Evolutionary conservation across 2,329 filamentous ascomycete species (phyloP), one percentile per base, ranked within the genome.

Genomic region (Hypoxylon sp.): DNA sequence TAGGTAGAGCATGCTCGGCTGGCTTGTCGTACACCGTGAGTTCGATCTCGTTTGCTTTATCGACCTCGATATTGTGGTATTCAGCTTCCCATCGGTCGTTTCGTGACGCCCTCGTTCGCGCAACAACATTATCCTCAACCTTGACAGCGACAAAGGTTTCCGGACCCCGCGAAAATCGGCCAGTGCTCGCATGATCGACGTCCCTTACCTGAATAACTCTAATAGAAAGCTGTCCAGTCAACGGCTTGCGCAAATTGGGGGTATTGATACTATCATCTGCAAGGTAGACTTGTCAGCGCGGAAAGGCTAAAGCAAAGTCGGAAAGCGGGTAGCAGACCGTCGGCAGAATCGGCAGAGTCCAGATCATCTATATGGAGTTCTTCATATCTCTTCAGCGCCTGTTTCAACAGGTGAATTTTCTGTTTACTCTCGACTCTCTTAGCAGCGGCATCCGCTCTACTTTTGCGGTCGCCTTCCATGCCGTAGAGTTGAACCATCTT

Each of bases 401-500:
- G 94, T 83, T 97, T 97, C 72, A 99, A 84, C 70, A 99, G 87
- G 75, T 97, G 91, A 53, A 99, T 98, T 84, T 99, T 99, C 81
- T 98, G 95, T 80, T 94, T 97, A 83, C 95, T 98, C 83, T 99
- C 96, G 68, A 97, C 91, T 64, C 92, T 89, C 77, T 94, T 90
- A 54, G 91, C 93, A 75, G 97, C 94, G 46, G 96, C 96, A 80
- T 99, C 96, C 64, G 92, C 90, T 79, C 92, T 93, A 83, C 95
- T 98, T 85, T 97, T 98, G 74, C 94, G 91, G 79, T 99, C 96
- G 31, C 96, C 95, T 80, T 98, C 96, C 87, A 98, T 96, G 78
- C 96, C 91, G 79, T 99, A 99, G 37, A 99, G 86, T 79, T 96
- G 94, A 51, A 98, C 93, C 96, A 99, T 98, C 84, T 99, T 99